Evolutionary conservation across 139 green algal species (phyloP).

Genomic region (Chlorella sp.): DNA sequence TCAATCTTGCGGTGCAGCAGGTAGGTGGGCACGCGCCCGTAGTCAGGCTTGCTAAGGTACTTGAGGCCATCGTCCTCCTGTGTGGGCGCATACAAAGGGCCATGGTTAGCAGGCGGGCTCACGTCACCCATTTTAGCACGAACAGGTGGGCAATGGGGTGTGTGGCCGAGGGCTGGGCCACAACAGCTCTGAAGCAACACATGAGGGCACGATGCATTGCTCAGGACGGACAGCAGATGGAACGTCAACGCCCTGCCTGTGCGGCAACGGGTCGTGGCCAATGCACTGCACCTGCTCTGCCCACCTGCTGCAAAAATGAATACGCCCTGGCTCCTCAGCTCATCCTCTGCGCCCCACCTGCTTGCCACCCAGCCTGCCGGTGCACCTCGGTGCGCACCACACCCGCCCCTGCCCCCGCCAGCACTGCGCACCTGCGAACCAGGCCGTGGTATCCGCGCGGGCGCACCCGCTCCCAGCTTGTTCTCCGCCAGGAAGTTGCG

Average conservation of each 20-base stretch:
- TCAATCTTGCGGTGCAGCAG: slow-evolving; percentile 58
- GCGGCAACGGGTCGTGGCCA: too few species aligned
- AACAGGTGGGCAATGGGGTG: too few species aligned
- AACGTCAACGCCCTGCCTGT: too few species aligned
- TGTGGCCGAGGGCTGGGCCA: too few species aligned
- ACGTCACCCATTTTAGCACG: too few species aligned
- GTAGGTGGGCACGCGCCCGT: slow-evolving; percentile 48
- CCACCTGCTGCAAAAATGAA: background rate
- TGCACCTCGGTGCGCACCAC: background rate
- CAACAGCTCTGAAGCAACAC: too few species aligned
- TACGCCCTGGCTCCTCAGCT: background rate
- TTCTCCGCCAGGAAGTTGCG: slow-evolving; percentile 52
- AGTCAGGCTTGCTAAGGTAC: slow-evolving; percentile 41
- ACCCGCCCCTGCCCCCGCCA: background rate
- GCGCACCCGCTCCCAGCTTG: slow-evolving; percentile 14
- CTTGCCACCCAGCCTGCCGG: too few species aligned
- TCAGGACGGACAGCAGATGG: too few species aligned
- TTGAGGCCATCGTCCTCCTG: slow-evolving; percentile 4
- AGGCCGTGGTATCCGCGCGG: slow-evolving; percentile 10
- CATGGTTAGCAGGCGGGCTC: background rate
- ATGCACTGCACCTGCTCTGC: too few species aligned
- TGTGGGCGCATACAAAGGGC: background rate
- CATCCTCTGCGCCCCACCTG: background rate
- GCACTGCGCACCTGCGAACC: background rate
- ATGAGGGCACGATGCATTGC: too few species aligned